Evolutionary conservation across 2,329 filamentous ascomycete species (phyloP), one percentile per base, ranked within the genome.

Genomic region (Didymella pomorum): DNA sequence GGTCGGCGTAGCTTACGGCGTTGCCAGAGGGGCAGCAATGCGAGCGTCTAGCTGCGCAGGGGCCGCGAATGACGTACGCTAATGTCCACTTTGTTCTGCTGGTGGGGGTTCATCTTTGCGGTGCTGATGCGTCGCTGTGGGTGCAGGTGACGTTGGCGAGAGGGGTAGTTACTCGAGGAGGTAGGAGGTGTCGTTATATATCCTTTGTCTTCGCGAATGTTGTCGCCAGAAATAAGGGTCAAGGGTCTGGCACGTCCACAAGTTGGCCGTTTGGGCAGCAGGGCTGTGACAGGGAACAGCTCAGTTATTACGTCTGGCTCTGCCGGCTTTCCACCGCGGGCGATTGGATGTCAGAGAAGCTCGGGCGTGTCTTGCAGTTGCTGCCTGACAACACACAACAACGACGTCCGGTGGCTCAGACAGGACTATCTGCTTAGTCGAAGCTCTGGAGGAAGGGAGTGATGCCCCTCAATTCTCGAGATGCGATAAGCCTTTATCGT

Each of bases 1-100:
- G 48, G 28, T 29, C 31, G 35, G 25, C 21, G 49, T 41, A 54
- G 33, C 28, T 12, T 56, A 43, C 25, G 41, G 44, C 26, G 46
- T 44, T 46, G 56, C 39, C 44, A 39, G 42, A 55, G 35, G 50
- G 37, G 57, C 44, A 44, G 48, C 45, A 50, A 25, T 52, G 56
- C 60, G 53, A 49, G 54, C 28, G 37, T 26, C 44, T 33, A 46
- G 55, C 20, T 49, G 61, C 58, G 62, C 62, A 61, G 52, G 67
- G 60, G 63, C 61, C 57, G 41, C 25, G 31, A 54, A 66, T 67
- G 63, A 86, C 91, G 83, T 82, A 97, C 95, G 84, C 86, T 93
- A 81, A 97, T 86, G 81, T 99, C 95, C 73, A 98, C 86, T 85
- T 99, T 98, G 86, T 97, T 97, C 86, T 96, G 93, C 85, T 97